Evolutionary conservation across 805 yeast genomes (phyloP).

Genomic region (Metschnikowia kunwiensis): DNA sequence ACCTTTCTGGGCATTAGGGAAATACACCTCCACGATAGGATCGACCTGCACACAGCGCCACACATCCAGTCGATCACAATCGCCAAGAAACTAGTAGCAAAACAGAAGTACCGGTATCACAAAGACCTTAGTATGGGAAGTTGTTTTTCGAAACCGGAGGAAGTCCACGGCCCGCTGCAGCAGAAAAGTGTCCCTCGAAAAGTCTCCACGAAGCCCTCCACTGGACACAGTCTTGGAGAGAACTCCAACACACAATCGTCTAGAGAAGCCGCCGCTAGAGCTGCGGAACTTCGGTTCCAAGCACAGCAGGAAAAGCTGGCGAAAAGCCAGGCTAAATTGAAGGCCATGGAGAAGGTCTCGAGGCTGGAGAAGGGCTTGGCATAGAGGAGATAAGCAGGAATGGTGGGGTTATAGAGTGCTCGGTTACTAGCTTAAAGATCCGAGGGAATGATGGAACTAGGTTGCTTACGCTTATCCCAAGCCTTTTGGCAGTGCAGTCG

Average conservation of each 20-base stretch:
- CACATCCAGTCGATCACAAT: no score
- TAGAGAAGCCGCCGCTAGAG: constrained; percentile 37
- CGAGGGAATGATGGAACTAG: no score
- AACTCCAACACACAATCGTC: constrained; percentile 6
- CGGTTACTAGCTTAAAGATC: no score
- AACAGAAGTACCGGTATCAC: no score
- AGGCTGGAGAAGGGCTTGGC: constrained; percentile 33
- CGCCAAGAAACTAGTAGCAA: no score
- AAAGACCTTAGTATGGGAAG: constrained; percentile 21
- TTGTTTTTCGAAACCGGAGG: constrained; percentile 16
- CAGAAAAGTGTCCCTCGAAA: background rate
- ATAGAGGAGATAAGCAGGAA: no score
- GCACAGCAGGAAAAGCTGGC: constrained; percentile 26
- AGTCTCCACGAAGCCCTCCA: background rate
- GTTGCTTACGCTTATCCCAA: no score
- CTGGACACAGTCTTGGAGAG: constrained; percentile 21
- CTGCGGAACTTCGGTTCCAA: constrained; percentile 36
- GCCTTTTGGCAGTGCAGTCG: no score
- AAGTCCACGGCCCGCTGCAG: constrained; percentile 2
- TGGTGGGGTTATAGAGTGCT: no score
- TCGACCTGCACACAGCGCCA: no score
- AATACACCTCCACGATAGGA: no score
- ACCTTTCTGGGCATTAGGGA: no score
- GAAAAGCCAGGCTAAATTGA: constrained; percentile 29
- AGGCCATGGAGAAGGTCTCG: constrained; percentile 30